A percentile compares a stretch with the other conserved stretches of the same genome.
These are phyloP conservation scores for Daphne laureola DNA, from an alignment of 441 rosid genomes.

Conservation along the genomic window DNA sequence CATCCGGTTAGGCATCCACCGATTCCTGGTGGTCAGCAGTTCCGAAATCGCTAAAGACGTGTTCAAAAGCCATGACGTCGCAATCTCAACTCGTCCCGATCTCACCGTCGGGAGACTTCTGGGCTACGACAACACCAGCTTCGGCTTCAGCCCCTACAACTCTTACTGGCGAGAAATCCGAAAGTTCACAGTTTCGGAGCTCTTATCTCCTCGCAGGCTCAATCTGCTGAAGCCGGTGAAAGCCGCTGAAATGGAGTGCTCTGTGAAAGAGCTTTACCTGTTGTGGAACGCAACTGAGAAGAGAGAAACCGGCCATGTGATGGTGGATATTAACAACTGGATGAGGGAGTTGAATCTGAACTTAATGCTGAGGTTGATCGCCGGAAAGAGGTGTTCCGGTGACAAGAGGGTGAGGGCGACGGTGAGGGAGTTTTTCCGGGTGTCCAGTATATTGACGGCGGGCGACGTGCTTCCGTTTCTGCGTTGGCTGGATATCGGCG, in stretches of 20 bases:
- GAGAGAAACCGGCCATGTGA: conserved; percentile 8
- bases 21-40: conserved; percentile 33
- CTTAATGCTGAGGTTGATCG: conserved; percentile 33
- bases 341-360: conserved; percentile 28
- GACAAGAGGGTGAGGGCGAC: conserved; percentile 21
- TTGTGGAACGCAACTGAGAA: conserved; percentile 15
- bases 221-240: conserved; percentile 28
- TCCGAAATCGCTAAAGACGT: conserved; percentile 41
- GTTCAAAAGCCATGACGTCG: conserved; percentile 34
- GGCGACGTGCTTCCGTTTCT: conserved; percentile 40
- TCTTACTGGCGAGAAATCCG: conserved; percentile 41
- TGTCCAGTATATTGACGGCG: conserved; percentile 22
- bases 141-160: conserved; percentile 30
- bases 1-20: conserved; percentile 30
- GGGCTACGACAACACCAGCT: conserved; percentile 28
- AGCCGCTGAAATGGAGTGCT: conserved; percentile 26
- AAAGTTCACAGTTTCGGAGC: conserved; percentile 26
- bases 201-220: conserved; percentile 39
- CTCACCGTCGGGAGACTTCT: conserved; percentile 18
- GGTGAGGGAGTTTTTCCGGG: conserved; percentile 25
- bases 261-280: conserved; percentile 23
- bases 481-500: conserved; percentile 45
- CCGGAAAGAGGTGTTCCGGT: conserved; percentile 24
- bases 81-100: conserved; percentile 32
- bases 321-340: conserved; percentile 36